Evolutionary conservation across 2,329 filamentous ascomycete genomes (phyloP), one percentile per base, ranked within the genome.

Genomic region (Aureobasidium zeae): DNA sequence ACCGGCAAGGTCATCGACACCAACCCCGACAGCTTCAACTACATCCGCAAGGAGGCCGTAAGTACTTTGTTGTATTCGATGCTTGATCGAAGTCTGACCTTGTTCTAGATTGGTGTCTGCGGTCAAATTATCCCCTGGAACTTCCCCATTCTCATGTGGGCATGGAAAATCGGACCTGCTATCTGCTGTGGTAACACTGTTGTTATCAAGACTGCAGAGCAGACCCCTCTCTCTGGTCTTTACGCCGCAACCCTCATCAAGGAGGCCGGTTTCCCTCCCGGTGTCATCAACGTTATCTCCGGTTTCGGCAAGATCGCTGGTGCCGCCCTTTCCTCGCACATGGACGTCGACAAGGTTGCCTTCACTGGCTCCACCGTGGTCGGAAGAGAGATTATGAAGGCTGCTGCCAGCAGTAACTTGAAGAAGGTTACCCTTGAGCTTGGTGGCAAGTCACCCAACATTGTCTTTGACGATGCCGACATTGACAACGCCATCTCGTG

Each of bases 61-160:
- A 58, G 67, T 60, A 22, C 11, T n/a, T n/a, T n/a, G n/a, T n/a
- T n/a, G n/a, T n/a, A n/a, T n/a, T n/a, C n/a, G n/a, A n/a, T n/a
- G n/a, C n/a, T n/a, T n/a, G n/a, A n/a, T 9, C 9, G 2, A n/a
- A 41, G 5, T 6, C n/a, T 32, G 5, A 8, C 28, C 24, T 19
- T 51, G n/a, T 6, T 11, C 5, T 37, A 75, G 72, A 70, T 83
- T 51, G 83, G 83, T 63, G 82, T 87, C 48, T 87, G 85, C 63
- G 86, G 81, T 58, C 85, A 91, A 64, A 88, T 89, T 59, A 89
- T 91, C 56, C 85, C 85, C 50, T 88, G 84, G 84, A 89, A 89
- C 71, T 89, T 86, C 69, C 84, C 84, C 6, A 69, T 89, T 33
- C 75, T 84, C 59, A 88, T 88, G 83, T 75, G 74, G 74, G 61